Percentiles rank a stretch among this genome's conserved stretches.
Conservation (phyloP, 2,329 filamentous ascomycete species). For the Xylariales sp. region DNA sequence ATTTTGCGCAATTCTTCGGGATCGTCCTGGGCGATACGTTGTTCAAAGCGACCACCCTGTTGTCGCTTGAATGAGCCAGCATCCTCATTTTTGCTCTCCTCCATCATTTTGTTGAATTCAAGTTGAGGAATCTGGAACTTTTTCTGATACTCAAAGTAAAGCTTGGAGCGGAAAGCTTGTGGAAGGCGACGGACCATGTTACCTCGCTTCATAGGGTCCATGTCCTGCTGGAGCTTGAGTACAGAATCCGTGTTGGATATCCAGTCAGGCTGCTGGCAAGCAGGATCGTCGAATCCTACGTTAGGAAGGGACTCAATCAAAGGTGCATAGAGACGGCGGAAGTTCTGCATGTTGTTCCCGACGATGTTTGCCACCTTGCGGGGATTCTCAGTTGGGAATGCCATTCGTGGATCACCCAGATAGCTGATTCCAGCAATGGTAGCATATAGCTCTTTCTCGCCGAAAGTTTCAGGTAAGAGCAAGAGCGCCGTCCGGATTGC, state of each 20-base stretch:
- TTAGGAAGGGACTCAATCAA: conserved; percentile 89
- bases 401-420: conserved; percentile 94
- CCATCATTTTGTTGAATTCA: conserved; percentile 82
- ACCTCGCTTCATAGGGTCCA: conserved; percentile 83
- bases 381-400: conserved; percentile 82
- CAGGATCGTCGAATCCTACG: conserved; percentile 66
- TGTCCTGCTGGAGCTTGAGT: conserved; percentile 74
- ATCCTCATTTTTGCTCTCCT: conserved; percentile 67
- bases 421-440: conserved; percentile 93
- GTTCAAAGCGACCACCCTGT: conserved; percentile 81
- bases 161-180: conserved; percentile 75
- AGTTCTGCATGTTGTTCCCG: conserved; percentile 82
- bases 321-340: conserved; percentile 85
- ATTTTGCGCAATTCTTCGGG: conserved; percentile 62
- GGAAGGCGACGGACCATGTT: conserved; percentile 96
- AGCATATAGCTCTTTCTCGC: conserved; percentile 80
- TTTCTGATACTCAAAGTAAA: conserved; percentile 93
- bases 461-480: conserved; percentile 78
- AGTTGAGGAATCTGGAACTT: conserved; percentile 80
- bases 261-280: conserved; percentile 56
- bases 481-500: conserved; percentile 86
- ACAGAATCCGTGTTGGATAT: conserved; percentile 59
- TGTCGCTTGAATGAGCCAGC: conserved; percentile 64
- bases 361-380: conserved; percentile 95
- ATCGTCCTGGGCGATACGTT: conserved; percentile 70